Evolutionary conservation across 371 early-diverging fungal species (phyloP), one percentile per base, ranked within the genome.

Genomic region (Apophysomyces trapeziformis): DNA sequence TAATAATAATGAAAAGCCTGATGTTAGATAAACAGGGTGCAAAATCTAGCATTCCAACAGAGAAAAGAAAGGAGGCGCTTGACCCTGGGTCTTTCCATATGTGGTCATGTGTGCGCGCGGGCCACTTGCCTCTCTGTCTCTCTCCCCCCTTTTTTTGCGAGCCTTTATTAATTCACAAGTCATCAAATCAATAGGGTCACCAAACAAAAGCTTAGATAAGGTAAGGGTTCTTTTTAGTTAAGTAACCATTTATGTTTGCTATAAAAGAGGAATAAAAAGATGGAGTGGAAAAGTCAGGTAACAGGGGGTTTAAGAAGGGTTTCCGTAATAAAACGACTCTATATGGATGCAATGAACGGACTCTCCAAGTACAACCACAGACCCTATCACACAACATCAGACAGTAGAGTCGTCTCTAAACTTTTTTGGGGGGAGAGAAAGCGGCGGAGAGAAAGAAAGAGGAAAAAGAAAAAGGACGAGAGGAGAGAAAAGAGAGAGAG

Each of bases 341-440:
- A 18, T 50, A 50, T 50, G 54, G 54, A 50, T 50, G 54, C 54
- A 50, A 50, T 50, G 54, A 50, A 50, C 54, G 54, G 54, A 50
- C 54, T 18, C 21, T 21, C 54, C n/a, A 50, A 21, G 21, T 11
- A 50, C 54, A 50, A 16, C 54, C 54, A 50, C 54, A 50, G 54
- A 50, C 54, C 54, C 32, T 50, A 50, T 50, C 54, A 26, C 54
- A 41, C 41, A 11, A 41, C 8, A 50, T 50, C 54, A 50, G 21
- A 50, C 54, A 50, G 54, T 50, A 50, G 54, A 50, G 54, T 50
- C 54, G 21, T 50, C 54, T 50, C 11, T 50, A 21, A 21, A 7
- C 21, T 50, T 50, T 50, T 50, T 21, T 50, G 54, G 54, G 54
- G 21, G 32, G 32, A 26, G 32, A 26, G 32, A 26, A 26, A 26